Evolutionary conservation across 129 eudicot species (phyloP), one percentile per base, ranked within the genome.

Genomic region (Flaveria linearis): DNA sequence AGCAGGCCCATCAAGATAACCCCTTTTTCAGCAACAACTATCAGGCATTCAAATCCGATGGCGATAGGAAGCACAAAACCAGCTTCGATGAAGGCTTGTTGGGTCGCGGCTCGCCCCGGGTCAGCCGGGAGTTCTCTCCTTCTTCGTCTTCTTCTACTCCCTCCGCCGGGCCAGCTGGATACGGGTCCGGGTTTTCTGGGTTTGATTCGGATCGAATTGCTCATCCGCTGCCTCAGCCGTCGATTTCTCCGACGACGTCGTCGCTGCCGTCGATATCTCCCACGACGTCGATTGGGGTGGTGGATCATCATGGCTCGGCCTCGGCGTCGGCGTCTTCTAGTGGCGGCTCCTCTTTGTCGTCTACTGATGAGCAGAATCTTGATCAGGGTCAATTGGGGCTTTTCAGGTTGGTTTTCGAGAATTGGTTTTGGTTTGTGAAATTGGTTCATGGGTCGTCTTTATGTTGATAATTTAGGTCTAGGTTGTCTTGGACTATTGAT

Each of bases 271-370:
- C 61, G 0, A 18, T 68, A 5, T 88, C 97, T 0, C 14, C 30
- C 5, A 20, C n/a, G 41, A 36, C 41, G 41, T 36, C 41, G 41
- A 5, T 36, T 36, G 41, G 41, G 7, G 41, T 36, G 41, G 8
- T 36, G 41, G 41, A 36, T 36, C 41, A 0, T 36, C 41, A 36
- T 36, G 41, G 7, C 7, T 36, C 41, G 7, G 36, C 36, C 36
- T 30, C 36, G 86, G 86, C 22, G 45, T 89, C 99, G 58, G 86
- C 70, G 12, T 91, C 96, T 0, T 95, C 99, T 0, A 95, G 99
- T 80, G 90, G 82, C 10, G 86, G 97, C 72, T 95, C 96, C 0
- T 91, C 96, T 33, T 92, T 85, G 17, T 94, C 97, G 16, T 86
- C 94, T 45, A 88, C 85, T 76, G 99, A 89, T 70, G 82, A 78